Base-by-base conservation (phyloP, 495 filamentous ascomycete genomes). In the Annulohypoxylon nitens region DNA sequence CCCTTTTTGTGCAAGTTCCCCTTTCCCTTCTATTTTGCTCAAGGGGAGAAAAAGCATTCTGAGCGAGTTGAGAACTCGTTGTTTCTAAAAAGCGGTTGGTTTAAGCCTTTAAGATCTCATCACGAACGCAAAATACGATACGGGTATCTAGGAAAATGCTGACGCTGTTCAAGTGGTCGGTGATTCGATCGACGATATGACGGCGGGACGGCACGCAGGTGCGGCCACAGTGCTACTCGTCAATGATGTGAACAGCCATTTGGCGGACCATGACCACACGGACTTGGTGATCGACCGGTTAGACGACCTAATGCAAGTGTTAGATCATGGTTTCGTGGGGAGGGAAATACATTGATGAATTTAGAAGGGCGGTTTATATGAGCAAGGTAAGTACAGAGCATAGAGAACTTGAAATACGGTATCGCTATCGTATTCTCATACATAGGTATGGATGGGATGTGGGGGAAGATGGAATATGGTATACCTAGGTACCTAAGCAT, bases 151-250 rank as follows among this genome's bases (percentile, higher is more conserved):
- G 41, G 41, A 14, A 20, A 9, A 20, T 7, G 43, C 43, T 47
- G 8, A 47, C 43, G n/a, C 6, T 47, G 43, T 9, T 9, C 0
- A 20, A 47, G 43, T 86, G 90, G 89, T 95, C 11, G 95, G 95
- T 6, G 95, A 99, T 76, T 94, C 91, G 61, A 88, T 97, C 60
- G 96, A 99, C 77, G 96, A 99, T 78, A 94, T 99, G 88, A 93
- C 92, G 20, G 93, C 96, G 6, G 96, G 96, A 0, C 87, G 91
- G 70, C 84, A 83, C 50, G 96, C 96, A 9, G 95, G 95, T 3
- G 92, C 95, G 8, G 93, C 93, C 25, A 98, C 96, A 4, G 94
- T 97, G 55, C 79, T 99, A 77, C 86, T 99, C 47, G 85, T 91
- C 11, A 97, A 96, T 78, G 90, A 94, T 51, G 90, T 86, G 25